Evolutionary conservation across 2,329 filamentous ascomycete genomes (phyloP).

Genomic region (Calonectria hongkongensis): DNA sequence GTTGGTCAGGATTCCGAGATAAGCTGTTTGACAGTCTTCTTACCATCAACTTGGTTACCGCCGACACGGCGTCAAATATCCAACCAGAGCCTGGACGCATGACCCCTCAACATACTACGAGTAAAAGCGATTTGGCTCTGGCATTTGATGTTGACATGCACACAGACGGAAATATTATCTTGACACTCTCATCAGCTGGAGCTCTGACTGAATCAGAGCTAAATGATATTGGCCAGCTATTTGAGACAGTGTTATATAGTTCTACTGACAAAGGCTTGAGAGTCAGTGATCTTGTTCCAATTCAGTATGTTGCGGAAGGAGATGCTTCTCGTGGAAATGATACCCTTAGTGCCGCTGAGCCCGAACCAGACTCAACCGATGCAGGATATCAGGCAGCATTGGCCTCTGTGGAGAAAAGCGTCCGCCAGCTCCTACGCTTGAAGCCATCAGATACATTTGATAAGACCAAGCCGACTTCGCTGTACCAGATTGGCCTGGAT

Average conservation of each 20-base stretch:
- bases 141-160: conserved; percentile 6
- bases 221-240: not conserved
- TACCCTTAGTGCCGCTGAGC: too few species aligned
- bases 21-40: not conserved
- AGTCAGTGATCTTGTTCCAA: not conserved
- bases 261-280: not conserved
- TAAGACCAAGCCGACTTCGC: not conserved
- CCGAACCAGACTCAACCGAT: not conserved
- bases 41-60: not conserved
- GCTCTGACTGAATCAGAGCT: not conserved
- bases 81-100: not conserved
- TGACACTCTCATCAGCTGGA: not conserved
- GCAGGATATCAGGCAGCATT: not conserved
- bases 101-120: not conserved
- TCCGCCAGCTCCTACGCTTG: not conserved
- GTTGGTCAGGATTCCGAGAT: not conserved
- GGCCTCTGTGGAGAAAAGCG: not conserved
- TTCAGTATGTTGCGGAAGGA: not conserved
- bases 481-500: conserved; percentile 11
- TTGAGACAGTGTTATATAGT: not conserved
- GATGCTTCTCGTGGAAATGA: too few species aligned
- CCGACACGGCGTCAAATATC: not conserved
- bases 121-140: conserved; percentile 11
- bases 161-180: not conserved
- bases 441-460: not conserved